Evolutionary conservation across 208 protist species (phyloP).

Genomic region (Crithidia thermophila): DNA sequence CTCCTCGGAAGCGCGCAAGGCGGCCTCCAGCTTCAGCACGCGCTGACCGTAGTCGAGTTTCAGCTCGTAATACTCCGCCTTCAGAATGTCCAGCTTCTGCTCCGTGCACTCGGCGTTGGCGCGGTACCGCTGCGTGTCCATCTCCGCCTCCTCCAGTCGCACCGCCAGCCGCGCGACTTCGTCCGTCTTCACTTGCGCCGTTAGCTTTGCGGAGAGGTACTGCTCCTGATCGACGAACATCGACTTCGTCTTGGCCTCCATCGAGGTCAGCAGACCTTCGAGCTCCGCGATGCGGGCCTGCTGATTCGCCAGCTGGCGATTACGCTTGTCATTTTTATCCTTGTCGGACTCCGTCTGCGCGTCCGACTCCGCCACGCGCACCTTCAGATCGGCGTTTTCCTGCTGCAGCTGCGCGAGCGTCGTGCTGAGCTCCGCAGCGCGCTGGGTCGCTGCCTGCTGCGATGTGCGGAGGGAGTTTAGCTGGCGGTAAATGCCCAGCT

Average conservation of each 20-base stretch:
- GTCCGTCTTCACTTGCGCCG: constrained; percentile 81
- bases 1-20: constrained; percentile 72
- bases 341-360: constrained; percentile 38
- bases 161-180: constrained; percentile 79
- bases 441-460: constrained; percentile 49
- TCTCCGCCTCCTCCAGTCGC: constrained; percentile 79
- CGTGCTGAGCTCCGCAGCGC: constrained; percentile 64
- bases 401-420: constrained; percentile 41
- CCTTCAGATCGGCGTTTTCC: constrained; percentile 61
- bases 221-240: constrained; percentile 81
- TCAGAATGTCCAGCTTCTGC: constrained; percentile 91
- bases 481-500: constrained; percentile 84
- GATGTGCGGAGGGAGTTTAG: constrained; percentile 62
- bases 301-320: constrained; percentile 45
- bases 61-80: constrained; percentile 90
- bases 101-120: constrained; percentile 82
- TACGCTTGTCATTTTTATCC: constrained; percentile 31
- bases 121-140: constrained; percentile 77
- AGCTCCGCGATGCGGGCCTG: constrained; percentile 60
- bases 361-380: constrained; percentile 58
- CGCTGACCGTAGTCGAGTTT: constrained; percentile 82
- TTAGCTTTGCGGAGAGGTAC: constrained; percentile 79
- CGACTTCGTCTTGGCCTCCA: constrained; percentile 56
- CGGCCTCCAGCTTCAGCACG: constrained; percentile 72
- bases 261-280: constrained; percentile 56